Evolutionary conservation across 2,329 filamentous ascomycete species (phyloP), one percentile per base, ranked within the genome.

Genomic region (Coniochaeta pulveracea): DNA sequence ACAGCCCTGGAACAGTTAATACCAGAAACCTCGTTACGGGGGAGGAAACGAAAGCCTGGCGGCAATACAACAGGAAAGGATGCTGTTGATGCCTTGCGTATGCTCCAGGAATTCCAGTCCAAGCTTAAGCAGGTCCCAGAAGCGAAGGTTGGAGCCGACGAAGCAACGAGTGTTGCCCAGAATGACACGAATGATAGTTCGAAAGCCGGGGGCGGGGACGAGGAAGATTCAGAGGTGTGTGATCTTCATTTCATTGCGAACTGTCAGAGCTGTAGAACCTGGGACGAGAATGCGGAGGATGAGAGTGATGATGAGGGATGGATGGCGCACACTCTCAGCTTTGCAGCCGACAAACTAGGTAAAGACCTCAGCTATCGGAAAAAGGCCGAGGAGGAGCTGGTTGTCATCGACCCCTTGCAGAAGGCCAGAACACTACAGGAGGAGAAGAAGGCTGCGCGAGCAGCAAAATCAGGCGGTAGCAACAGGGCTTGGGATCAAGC

Each of bases 211-310:
- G 46, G 46, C 23, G 47, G 43, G 5, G 40, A 40, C 21, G 78
- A 79, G 3, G 75, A 81, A 24, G 85, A 93, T 51, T 78, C 76
- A 3, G 69, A 69, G 32, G 66, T 93, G 4, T 98, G 91, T 50
- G 91, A 96, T 53, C 61, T 98, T 22, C 91, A 98, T 54, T 98
- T 96, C 55, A 93, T 98, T 41, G 83, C 82, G 31, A 84, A 93
- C 47, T 98, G 91, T 55, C 85, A 94, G 51, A 94, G 85, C 27
- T 96, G 91, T 55, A 76, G 74, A 37, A 73, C 80, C 0, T 94
- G 88, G 85, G 82, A 93, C 48, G 69, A 77, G 45, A 72, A 66
- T 4, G 63, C 65, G 10, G 63, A 69, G 15, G 62, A 63, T 3
- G 72, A 78, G 4, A 69, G 66, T 43, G 71, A 74, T 38, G 75